Evolutionary conservation across 1,284 basidiomycete genomes (phyloP).

Genomic region (Pseudozyma sp.): DNA sequence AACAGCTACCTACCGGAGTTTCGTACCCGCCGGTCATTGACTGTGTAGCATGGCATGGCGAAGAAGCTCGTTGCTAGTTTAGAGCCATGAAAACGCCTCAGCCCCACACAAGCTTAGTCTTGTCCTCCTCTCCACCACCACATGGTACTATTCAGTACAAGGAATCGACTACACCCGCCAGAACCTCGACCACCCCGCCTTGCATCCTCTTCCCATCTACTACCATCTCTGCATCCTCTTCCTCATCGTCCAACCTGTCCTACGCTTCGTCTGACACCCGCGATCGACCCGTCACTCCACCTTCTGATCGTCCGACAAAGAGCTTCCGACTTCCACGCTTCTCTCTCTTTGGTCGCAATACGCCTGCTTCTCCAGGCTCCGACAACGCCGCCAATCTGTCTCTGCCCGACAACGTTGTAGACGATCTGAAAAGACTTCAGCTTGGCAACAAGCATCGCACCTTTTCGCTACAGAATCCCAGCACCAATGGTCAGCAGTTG

Average conservation of each 20-base stretch:
- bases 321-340: slow-evolving; percentile 36
- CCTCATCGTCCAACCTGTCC: slow-evolving; percentile 23
- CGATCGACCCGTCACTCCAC: slow-evolving; percentile 13
- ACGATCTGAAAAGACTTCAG: slow-evolving; percentile 14
- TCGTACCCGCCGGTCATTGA: too few relatives aligned
- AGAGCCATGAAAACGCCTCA: slow-evolving; percentile 12
- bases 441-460: slow-evolving; percentile 4
- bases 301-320: not conserved
- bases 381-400: slow-evolving; percentile 6
- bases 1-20: too few relatives aligned
- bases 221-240: slow-evolving; percentile 18
- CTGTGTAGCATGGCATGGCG: too few relatives aligned
- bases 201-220: slow-evolving; percentile 17
- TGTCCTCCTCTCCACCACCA: not conserved
- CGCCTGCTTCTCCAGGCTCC: slow-evolving; percentile 15
- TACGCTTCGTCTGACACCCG: slow-evolving; percentile 8
- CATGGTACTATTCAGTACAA: slow-evolving; percentile 18
- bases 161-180: slow-evolving; percentile 2
- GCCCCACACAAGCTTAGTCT: not conserved
- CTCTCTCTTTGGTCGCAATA: slow-evolving; percentile 29
- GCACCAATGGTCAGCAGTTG: slow-evolving; percentile 7
- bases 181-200: not conserved
- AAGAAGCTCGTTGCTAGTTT: not conserved
- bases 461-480: slow-evolving; percentile 5
- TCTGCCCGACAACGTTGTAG: slow-evolving; percentile 3